These are phyloP conservation scores for Penicillium sp. DNA, from an alignment of 2,329 filamentous ascomycete genomes.

Conservation along the genomic window DNA sequence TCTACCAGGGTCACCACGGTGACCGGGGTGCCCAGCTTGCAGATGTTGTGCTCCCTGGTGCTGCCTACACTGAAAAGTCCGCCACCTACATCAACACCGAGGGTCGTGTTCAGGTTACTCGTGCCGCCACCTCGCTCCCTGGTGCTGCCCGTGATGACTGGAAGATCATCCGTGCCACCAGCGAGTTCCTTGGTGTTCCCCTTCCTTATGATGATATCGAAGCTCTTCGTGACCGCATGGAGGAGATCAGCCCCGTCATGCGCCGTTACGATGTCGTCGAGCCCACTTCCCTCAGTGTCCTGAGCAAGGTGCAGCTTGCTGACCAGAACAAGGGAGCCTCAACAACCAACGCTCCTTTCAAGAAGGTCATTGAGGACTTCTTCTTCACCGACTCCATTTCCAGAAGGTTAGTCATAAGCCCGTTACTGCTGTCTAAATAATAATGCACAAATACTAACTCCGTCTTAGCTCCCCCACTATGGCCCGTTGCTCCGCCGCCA, in stretches of 20 bases:
- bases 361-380: conserved; percentile 90
- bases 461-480: conserved; percentile 84
- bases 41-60: conserved; percentile 89
- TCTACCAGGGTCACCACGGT: conserved; percentile 98
- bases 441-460: conserved; percentile 16
- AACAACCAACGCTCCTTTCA: conserved; percentile 72
- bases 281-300: conserved; percentile 69
- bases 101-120: conserved; percentile 91
- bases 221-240: conserved; percentile 87
- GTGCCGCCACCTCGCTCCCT: conserved; percentile 83
- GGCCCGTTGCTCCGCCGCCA: conserved; percentile 94
- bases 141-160: conserved; percentile 94
- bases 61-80: conserved; percentile 95
- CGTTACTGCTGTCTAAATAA: background rate
- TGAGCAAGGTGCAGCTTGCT: conserved; percentile 93
- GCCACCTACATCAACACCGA: conserved; percentile 98
- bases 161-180: conserved; percentile 95
- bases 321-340: conserved; percentile 93
- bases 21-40: conserved; percentile 91
- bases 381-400: conserved; percentile 98
- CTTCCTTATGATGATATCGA: conserved; percentile 94
- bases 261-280: conserved; percentile 91
- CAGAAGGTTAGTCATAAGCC: conserved; percentile 70
- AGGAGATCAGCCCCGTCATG: conserved; percentile 88
- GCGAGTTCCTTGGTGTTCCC: conserved; percentile 85